A percentile compares a stretch with the other conserved stretches of the same genome.
phyloP scores from a whole-genome alignment of 1,139 yeast genomes.

The Geotrichum fermentans region DNA sequence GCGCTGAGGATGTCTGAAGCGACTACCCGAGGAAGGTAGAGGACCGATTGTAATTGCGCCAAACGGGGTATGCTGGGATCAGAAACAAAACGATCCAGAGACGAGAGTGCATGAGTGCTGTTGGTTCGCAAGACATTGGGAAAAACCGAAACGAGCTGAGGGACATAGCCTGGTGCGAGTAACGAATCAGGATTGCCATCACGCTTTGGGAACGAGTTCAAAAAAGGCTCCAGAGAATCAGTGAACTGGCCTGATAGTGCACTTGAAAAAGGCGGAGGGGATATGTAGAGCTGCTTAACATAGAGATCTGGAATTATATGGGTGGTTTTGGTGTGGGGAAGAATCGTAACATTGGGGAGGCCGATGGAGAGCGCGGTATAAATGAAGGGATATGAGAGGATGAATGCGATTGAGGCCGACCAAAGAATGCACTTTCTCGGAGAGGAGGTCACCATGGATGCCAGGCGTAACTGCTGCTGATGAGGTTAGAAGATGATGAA shows the following conservation, averaged over 20 bases:
- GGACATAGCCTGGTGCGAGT: constrained; percentile 1
- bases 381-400: constrained; percentile 49
- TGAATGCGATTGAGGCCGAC: constrained; percentile 48
- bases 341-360: constrained; percentile 18
- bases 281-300: constrained; percentile 37
- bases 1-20: constrained; percentile 14
- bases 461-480: constrained; percentile 19
- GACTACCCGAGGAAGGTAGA: constrained; percentile 11
- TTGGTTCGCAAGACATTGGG: too few species aligned
- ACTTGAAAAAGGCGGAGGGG: constrained; percentile 28
- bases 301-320: constrained; percentile 21
- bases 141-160: constrained; percentile 15
- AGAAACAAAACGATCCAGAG: neutral
- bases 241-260: constrained; percentile 9
- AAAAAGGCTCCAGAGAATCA: constrained; percentile 14
- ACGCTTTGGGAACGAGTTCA: constrained; percentile 4
- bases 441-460: constrained; percentile 11
- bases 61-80: neutral
- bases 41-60: constrained; percentile 14
- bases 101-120: neutral
- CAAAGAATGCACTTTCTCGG: constrained; percentile 47
- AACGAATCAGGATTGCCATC: neutral
- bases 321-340: constrained; percentile 12
- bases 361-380: constrained; percentile 33
- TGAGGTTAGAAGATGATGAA: neutral